Conservation (phyloP, 2,329 filamentous ascomycete species). For the Stemphylium beticola region DNA sequence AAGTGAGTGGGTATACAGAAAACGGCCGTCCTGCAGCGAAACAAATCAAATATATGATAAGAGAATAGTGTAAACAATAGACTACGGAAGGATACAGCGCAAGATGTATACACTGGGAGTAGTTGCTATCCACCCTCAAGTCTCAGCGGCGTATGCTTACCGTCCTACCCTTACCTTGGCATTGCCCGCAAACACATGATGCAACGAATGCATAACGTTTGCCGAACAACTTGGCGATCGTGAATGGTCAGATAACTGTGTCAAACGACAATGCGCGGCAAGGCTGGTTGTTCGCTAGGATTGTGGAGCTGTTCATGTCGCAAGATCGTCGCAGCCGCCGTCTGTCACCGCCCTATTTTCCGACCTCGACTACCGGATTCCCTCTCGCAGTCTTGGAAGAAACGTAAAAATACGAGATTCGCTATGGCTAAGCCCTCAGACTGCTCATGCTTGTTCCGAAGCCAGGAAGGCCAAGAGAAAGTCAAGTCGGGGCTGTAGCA, state of each 20-base stretch:
- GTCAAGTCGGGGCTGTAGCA: not conserved
- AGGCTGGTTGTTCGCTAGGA: constrained; percentile 6
- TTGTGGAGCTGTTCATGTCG: constrained; percentile 19
- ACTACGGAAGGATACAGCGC: not conserved
- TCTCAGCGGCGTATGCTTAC: constrained; percentile 13
- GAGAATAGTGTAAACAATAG: not conserved
- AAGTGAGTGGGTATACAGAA: constrained; percentile 2
- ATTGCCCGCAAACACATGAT: constrained; percentile 18
- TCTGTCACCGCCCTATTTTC: constrained; percentile 3
- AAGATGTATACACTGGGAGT: constrained; percentile 1
- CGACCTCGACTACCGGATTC: not conserved
- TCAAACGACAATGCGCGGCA: constrained; percentile 18
- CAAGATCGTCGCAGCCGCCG: constrained; percentile 20
- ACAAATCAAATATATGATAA: constrained; percentile 1
- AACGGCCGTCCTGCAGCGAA: constrained; percentile 24
- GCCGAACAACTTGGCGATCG: constrained; percentile 5
- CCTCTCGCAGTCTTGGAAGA: not conserved
- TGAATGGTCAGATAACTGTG: constrained; percentile 5
- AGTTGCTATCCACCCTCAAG: not conserved
- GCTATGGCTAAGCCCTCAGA: not conserved
- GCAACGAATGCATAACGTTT: constrained; percentile 25
- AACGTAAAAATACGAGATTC: not conserved
- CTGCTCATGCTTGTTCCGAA: not conserved
- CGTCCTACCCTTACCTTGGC: constrained; percentile 3
- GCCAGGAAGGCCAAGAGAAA: not conserved